These are phyloP conservation scores for Xylogone sp. DNA, from an alignment of 2,329 filamentous ascomycete genomes.

Conservation along the genomic window DNA sequence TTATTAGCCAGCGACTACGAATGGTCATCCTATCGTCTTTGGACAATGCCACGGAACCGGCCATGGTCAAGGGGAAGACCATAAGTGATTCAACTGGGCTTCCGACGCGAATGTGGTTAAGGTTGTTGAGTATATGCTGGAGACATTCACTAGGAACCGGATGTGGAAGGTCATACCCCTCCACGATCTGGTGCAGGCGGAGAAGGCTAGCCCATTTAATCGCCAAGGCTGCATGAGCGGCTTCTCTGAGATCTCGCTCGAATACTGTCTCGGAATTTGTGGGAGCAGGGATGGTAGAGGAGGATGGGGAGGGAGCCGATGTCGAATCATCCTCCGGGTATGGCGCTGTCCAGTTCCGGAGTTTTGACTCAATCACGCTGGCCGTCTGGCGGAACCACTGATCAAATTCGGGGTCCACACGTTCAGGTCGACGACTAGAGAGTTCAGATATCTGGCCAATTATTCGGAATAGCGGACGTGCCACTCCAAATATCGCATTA, in stretches of 20 bases:
- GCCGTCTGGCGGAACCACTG: conserved; percentile 1
- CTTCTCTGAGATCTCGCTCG: neutral
- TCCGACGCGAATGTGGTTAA: conserved; percentile 6
- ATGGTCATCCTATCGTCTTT: conserved; percentile 34
- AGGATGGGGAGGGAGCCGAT: no score
- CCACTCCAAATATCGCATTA: neutral
- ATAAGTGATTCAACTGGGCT: conserved; percentile 3
- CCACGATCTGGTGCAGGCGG: conserved; percentile 7
- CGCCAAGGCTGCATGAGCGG: conserved; percentile 3
- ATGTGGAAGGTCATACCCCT: conserved; percentile 4
- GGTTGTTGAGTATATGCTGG: neutral
- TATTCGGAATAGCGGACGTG: neutral
- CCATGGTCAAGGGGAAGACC: conserved; percentile 8
- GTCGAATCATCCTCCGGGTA: neutral
- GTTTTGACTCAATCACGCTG: neutral
- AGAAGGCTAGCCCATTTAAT: conserved; percentile 9
- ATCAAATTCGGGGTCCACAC: neutral
- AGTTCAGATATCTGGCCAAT: conserved; percentile 1
- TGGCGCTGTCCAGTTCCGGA: conserved; percentile 1
- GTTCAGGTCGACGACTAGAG: neutral
- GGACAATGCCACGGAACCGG: conserved; percentile 6
- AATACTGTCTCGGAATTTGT: neutral
- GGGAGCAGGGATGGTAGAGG: neutral
- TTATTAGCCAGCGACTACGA: conserved; percentile 37
- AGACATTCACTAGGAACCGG: neutral